Evolutionary conservation across 1,284 basidiomycete genomes (phyloP).

Genomic region (Ustilago hordei): DNA sequence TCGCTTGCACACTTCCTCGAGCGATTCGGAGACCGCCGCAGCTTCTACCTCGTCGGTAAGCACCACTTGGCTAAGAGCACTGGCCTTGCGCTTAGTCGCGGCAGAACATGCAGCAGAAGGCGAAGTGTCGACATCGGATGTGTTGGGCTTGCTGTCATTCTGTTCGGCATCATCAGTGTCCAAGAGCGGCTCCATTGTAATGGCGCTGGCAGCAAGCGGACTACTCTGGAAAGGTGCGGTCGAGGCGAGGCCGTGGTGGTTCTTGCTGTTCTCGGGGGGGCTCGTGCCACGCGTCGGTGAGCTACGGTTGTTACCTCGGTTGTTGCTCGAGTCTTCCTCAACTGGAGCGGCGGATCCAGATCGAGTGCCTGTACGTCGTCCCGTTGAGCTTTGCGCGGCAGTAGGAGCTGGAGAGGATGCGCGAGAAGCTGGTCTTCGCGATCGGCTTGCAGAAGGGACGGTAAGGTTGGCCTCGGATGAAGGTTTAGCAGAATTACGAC

Average conservation of each 20-base stretch:
- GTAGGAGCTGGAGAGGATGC: constrained; percentile 42
- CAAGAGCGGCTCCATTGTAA: constrained; percentile 51
- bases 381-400: constrained; percentile 17
- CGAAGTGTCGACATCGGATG: constrained; percentile 12
- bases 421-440: constrained; percentile 46
- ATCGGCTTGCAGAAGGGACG: constrained; percentile 40
- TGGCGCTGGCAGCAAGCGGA: constrained; percentile 48
- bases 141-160: neutral
- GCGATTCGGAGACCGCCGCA: neutral
- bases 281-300: constrained; percentile 39
- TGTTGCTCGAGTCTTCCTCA: constrained; percentile 27
- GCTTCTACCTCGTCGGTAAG: constrained; percentile 16
- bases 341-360: constrained; percentile 29
- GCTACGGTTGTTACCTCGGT: constrained; percentile 9
- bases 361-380: constrained; percentile 28
- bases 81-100: constrained; percentile 47
- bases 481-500: constrained; percentile 37
- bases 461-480: constrained; percentile 25
- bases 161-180: constrained; percentile 39
- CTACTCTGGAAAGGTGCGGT: constrained; percentile 52
- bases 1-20: constrained; percentile 37
- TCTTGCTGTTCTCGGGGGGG: constrained; percentile 44
- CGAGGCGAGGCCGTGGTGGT: constrained; percentile 37
- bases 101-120: constrained; percentile 6
- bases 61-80: constrained; percentile 47